phyloP scores from a whole-genome alignment of 768 basidiomycete species.

The Trametes coccinea region DNA sequence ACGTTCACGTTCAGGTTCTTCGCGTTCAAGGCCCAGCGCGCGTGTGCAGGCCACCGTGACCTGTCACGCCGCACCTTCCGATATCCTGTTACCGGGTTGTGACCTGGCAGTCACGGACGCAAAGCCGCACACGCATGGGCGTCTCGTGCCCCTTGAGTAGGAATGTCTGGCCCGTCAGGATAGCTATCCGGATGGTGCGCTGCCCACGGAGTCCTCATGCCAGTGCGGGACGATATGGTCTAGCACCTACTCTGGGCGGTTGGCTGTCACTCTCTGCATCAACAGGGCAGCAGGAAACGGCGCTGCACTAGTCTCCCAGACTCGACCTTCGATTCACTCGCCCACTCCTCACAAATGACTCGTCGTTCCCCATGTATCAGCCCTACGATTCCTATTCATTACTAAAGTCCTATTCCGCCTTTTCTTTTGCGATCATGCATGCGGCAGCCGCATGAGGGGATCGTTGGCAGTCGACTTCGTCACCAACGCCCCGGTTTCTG shows the following conservation, averaged over 20 bases:
- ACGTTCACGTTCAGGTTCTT: background rate
- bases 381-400: background rate
- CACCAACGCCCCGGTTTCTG: slow-evolving; percentile 12
- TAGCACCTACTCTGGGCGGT: background rate
- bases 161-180: background rate
- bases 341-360: background rate
- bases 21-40: background rate
- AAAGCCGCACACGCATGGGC: background rate
- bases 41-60: background rate
- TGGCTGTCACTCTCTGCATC: background rate
- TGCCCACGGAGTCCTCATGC: background rate
- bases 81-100: background rate
- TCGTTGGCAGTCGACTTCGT: slow-evolving; percentile 5
- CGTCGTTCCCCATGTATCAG: slow-evolving; percentile 1
- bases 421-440: slow-evolving; percentile 6
- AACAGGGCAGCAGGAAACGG: slow-evolving; percentile 1
- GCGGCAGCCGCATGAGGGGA: slow-evolving; percentile 11
- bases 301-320: background rate
- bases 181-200: background rate
- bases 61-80: background rate
- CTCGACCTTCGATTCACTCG: background rate
- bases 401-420: slow-evolving; percentile 2
- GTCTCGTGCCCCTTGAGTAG: background rate
- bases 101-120: background rate
- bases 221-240: background rate